Percentiles rank a stretch among this genome's conserved stretches.
Conservation (phyloP, 202 grass and related monocot genomes). For the Cymbopogon flexuosus region DNA sequence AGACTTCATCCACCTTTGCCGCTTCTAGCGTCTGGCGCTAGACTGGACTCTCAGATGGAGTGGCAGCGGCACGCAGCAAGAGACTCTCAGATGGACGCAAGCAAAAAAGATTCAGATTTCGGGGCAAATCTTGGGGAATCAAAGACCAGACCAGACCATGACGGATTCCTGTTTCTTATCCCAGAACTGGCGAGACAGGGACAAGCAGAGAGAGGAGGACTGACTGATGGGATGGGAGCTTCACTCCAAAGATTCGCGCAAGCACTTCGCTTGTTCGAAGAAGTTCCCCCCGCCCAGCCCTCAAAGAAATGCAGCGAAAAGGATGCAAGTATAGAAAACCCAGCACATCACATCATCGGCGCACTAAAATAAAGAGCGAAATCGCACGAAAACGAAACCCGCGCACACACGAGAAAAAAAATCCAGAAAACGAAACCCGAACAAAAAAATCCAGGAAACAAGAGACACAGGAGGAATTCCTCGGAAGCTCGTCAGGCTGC, state of each 20-base stretch:
- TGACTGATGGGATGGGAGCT: background rate
- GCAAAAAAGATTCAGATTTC: slow-evolving; percentile 26
- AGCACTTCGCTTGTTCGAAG: background rate
- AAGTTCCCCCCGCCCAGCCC: background rate
- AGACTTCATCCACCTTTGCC: slow-evolving; percentile 7
- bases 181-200: slow-evolving; percentile 17
- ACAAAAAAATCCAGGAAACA: background rate
- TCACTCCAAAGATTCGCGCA: slow-evolving; percentile 19
- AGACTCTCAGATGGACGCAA: background rate
- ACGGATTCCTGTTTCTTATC: slow-evolving; percentile 22
- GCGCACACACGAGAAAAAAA: background rate
- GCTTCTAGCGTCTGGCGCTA: slow-evolving; percentile 19
- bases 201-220: background rate
- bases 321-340: slow-evolving; percentile 33
- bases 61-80: background rate
- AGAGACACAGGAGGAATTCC: background rate
- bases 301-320: slow-evolving; percentile 35
- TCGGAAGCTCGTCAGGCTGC: background rate
- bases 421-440: background rate
- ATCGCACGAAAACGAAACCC: background rate
- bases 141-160: background rate
- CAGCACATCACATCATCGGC: background rate
- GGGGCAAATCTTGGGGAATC: slow-evolving; percentile 26
- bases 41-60: background rate
- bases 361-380: slow-evolving; percentile 21